These are phyloP conservation scores for Phytophthora europaea DNA, from an alignment of 352 stramenopile genomes.

Conservation along the genomic window DNA sequence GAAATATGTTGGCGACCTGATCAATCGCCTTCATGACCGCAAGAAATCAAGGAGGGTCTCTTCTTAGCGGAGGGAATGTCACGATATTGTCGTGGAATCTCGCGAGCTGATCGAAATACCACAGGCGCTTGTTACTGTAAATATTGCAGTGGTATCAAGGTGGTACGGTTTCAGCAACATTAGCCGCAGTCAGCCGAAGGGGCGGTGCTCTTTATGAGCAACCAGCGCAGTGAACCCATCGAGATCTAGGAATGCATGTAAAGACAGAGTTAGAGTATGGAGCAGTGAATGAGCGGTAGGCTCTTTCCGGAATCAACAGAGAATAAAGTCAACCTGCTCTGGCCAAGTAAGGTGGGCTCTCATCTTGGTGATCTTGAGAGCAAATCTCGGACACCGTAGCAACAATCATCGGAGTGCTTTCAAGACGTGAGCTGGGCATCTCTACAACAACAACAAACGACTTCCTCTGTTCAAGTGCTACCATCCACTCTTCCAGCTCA, in stretches of 20 bases:
- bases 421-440: background rate
- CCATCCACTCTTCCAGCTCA: no score
- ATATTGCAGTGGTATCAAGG: no score
- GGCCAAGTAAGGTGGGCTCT: no score
- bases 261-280: background rate
- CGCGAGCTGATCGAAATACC: no score
- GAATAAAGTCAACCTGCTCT: no score
- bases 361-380: no score
- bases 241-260: background rate
- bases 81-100: background rate
- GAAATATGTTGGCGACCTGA: conserved; percentile 14
- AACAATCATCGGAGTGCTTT: background rate
- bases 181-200: no score
- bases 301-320: background rate
- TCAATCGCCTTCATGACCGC: conserved; percentile 13
- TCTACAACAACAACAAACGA: background rate
- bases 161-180: no score
- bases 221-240: background rate
- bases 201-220: background rate
- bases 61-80: conserved; percentile 5
- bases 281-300: background rate
- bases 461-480: no score
- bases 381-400: background rate
- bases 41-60: background rate
- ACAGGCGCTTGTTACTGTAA: no score